Base-by-base conservation (phyloP, 2,329 filamentous ascomycete genomes). In the Fusarium praegraminearum region DNA sequence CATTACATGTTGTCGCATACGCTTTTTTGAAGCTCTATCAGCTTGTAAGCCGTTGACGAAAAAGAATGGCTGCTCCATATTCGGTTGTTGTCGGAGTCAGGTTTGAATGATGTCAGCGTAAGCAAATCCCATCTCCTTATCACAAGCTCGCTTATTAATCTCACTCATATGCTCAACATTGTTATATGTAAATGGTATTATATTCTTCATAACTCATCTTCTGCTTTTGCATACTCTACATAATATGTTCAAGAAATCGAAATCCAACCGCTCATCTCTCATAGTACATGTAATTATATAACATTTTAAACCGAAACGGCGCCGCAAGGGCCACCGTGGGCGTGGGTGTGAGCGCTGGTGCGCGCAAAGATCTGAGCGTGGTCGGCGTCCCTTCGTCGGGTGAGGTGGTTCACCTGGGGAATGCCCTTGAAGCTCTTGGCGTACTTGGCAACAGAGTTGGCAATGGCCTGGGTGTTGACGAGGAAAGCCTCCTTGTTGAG, bases 401-500 rank as follows among this genome's bases (percentile, higher is more conserved):
- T 74, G 60, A 61, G 41, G 72, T 64, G 72, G 67, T 71, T 51
- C 69, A 77, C 24, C 63, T 47, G 41, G 13, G 77, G 76, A n/a
- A 82, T 68, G 6, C 72, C 66, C 52, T 80, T 78, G 50, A 76
- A 82, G 73, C 79, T 81, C 56, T 74, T 65, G 40, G 81, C 80
- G 60, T 82, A 83, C 71, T 77, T 79, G 66, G 81, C 80, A 10
- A 82, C 79, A 18, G 78, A 77, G 76, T 82, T 74, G 35, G 80
- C 80, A 36, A 82, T 81, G 35, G 76, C 78, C 77, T 82, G 78
- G 24, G 81, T 80, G 76, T 83, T 84, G 63, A 83, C 67, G 20
- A 83, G 76, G 76, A 78, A 85, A 8, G 83, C 83, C 44, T 82
- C 81, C 54, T 79, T 65, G 71, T 80, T 79, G 20, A 80, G 71